Percentiles rank a stretch among this genome's conserved stretches.
These are phyloP conservation scores for Pilaira anomala DNA, from an alignment of 192 early-diverging fungal species.

Conservation along the genomic window DNA sequence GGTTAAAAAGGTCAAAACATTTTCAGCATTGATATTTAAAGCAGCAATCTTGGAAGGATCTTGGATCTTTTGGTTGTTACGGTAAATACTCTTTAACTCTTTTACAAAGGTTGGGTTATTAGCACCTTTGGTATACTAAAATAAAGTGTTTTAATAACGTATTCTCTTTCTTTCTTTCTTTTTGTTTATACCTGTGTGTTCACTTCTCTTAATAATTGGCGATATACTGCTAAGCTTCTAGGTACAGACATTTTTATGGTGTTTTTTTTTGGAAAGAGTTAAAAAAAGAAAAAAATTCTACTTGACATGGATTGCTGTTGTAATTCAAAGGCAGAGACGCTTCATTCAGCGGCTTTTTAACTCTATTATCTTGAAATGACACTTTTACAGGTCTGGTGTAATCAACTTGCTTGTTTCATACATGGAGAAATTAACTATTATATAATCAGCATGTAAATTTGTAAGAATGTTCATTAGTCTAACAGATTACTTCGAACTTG, in stretches of 20 bases:
- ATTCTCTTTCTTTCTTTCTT: not conserved
- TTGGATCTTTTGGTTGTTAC: slow-evolving; percentile 11
- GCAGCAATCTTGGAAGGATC: slow-evolving; percentile 17
- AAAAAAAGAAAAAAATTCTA: no score
- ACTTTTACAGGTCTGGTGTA: no score
- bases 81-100: slow-evolving; percentile 25
- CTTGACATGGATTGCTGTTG: no score
- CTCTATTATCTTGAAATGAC: no score
- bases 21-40: slow-evolving; percentile 29
- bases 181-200: slow-evolving; percentile 22
- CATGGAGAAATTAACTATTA: no score
- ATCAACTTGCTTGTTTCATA: no score
- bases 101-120: slow-evolving; percentile 23
- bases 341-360: no score
- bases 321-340: no score
- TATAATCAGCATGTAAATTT: no score
- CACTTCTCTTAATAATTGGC: slow-evolving; percentile 34
- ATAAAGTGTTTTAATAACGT: not conserved
- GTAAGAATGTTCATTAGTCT: no score
- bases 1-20: slow-evolving; percentile 27
- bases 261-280: no score
- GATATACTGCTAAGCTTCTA: slow-evolving; percentile 18
- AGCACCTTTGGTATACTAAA: slow-evolving; percentile 36
- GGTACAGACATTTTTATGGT: not conserved
- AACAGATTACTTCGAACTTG: no score